Conservation (phyloP, 345 rosid genomes). For the Eucalyptus camaldulensis region DNA sequence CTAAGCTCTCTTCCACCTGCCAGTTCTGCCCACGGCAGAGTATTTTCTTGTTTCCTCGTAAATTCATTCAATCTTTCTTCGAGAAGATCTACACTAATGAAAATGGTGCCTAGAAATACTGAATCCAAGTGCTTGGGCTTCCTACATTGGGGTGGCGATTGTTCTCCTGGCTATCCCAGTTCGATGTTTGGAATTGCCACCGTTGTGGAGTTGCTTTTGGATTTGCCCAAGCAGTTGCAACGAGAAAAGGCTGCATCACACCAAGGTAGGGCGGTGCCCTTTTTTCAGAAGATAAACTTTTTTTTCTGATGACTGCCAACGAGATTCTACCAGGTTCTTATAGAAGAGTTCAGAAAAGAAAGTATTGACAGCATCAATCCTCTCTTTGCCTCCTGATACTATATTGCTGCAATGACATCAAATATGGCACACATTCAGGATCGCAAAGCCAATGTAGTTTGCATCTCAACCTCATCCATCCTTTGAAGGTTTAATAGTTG, state of each 20-base stretch:
- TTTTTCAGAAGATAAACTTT: not conserved
- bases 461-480: not conserved
- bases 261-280: not conserved
- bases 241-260: not conserved
- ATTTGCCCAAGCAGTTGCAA: not conserved
- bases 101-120: not conserved
- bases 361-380: not conserved
- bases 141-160: constrained; percentile 8
- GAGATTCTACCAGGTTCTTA: not conserved
- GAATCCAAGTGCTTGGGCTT: constrained; percentile 2
- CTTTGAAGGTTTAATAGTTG: not conserved
- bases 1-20: not conserved
- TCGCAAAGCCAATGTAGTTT: not conserved
- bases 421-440: not conserved
- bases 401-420: not conserved
- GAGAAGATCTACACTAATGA: not conserved
- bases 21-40: not conserved
- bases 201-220: constrained; percentile 10
- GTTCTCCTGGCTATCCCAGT: constrained; percentile 7
- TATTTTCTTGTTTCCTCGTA: not conserved
- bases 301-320: not conserved
- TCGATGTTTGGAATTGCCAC: constrained; percentile 14
- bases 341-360: not conserved
- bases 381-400: not conserved
- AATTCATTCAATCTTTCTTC: not conserved